Conservation (phyloP, 768 basidiomycete species). For the Lepiota subincarnata region DNA sequence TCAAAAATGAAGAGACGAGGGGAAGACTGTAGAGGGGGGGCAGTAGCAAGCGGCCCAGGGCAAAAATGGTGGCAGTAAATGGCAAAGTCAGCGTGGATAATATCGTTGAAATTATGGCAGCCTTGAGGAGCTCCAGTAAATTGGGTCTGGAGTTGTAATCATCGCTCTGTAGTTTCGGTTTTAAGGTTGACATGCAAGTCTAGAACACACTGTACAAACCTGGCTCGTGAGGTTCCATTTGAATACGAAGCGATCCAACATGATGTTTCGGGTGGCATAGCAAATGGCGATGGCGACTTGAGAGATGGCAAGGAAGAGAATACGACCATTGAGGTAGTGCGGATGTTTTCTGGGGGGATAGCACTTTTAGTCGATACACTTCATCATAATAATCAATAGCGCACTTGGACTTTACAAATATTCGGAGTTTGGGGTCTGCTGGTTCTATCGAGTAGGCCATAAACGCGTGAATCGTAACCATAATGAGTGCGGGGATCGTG, state of each 20-base stretch:
- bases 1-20: constrained; percentile 42
- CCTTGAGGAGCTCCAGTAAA: constrained; percentile 19
- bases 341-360: constrained; percentile 58
- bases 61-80: constrained; percentile 43
- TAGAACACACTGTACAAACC: constrained; percentile 13
- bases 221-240: constrained; percentile 30
- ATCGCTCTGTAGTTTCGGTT: not conserved
- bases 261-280: constrained; percentile 54
- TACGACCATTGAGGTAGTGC: constrained; percentile 64
- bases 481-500: constrained; percentile 38
- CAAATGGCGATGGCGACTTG: constrained; percentile 45
- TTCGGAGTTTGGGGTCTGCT: constrained; percentile 38
- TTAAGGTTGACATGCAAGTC: not conserved
- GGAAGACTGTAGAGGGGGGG: constrained; percentile 57
- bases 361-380: not conserved
- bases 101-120: constrained; percentile 35
- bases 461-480: constrained; percentile 40
- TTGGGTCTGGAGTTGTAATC: constrained; percentile 12
- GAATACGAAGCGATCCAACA: constrained; percentile 57
- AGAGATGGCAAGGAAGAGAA: constrained; percentile 54
- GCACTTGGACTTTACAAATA: constrained; percentile 70
- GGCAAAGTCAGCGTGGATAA: constrained; percentile 35
- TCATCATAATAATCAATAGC: constrained; percentile 13
- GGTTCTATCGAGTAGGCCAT: constrained; percentile 32
- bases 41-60: constrained; percentile 37